Conservation (phyloP, 208 protist genomes). For the Leishmania turanica region DNA sequence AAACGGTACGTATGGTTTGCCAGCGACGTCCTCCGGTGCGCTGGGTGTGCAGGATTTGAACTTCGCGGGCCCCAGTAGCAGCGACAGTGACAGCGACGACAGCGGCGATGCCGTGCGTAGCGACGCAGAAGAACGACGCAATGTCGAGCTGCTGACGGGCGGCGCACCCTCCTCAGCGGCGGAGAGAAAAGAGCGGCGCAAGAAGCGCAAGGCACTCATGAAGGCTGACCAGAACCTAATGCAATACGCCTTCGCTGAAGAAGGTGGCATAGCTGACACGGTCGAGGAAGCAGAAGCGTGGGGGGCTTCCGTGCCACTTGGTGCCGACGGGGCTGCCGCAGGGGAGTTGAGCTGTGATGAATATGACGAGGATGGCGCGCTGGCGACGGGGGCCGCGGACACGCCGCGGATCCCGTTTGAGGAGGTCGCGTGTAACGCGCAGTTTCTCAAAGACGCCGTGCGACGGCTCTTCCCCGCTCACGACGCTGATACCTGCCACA, state of each 20-base stretch:
- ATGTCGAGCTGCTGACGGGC: constrained; percentile 33
- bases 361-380: constrained; percentile 33
- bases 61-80: constrained; percentile 31
- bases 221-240: constrained; percentile 42
- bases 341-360: constrained; percentile 24
- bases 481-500: constrained; percentile 53
- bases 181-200: constrained; percentile 31
- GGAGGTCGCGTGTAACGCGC: constrained; percentile 82
- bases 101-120: constrained; percentile 11
- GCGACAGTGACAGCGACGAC: constrained; percentile 15
- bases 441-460: constrained; percentile 80
- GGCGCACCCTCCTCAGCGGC: constrained; percentile 7
- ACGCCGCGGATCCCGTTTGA: constrained; percentile 63
- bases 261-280: constrained; percentile 38
- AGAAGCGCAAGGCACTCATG: constrained; percentile 36
- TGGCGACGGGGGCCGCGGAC: not conserved
- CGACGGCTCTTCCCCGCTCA: constrained; percentile 81
- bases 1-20: constrained; percentile 6
- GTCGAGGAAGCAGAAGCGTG: constrained; percentile 23
- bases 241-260: constrained; percentile 67
- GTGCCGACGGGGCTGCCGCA: constrained; percentile 5
- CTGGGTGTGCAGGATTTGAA: constrained; percentile 32
- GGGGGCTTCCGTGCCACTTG: not conserved
- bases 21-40: constrained; percentile 13
- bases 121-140: constrained; percentile 37